These are phyloP conservation scores for Haplosporangium sp. DNA, from an alignment of 371 early-diverging fungal genomes.

Conservation along the genomic window DNA sequence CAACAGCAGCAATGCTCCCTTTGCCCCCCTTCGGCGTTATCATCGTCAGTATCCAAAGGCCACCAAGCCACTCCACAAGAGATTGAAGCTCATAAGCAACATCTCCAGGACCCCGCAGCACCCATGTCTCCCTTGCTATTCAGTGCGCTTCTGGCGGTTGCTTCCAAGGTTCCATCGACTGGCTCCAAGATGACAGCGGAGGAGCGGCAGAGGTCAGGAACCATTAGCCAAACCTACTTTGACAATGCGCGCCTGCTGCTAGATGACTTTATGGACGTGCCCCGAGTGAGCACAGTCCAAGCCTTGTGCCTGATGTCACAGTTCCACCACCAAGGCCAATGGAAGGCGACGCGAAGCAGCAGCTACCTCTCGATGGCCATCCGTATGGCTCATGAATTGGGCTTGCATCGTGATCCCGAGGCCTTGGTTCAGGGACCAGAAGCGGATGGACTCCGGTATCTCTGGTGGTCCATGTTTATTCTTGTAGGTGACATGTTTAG, in stretches of 20 bases:
- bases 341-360: constrained; percentile 70
- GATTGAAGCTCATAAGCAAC: constrained; percentile 35
- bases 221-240: constrained; percentile 55
- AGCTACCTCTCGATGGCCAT: constrained; percentile 80
- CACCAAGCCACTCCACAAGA: constrained; percentile 15
- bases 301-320: constrained; percentile 77
- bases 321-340: constrained; percentile 71
- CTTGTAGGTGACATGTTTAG: constrained; percentile 25
- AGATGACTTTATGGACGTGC: constrained; percentile 75
- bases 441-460: constrained; percentile 44
- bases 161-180: constrained; percentile 49
- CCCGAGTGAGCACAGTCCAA: constrained; percentile 75
- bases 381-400: constrained; percentile 81
- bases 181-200: constrained; percentile 18
- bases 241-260: constrained; percentile 67
- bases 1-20: constrained; percentile 28
- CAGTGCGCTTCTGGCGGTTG: constrained; percentile 76
- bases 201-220: constrained; percentile 2
- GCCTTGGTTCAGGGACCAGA: constrained; percentile 30
- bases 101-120: constrained; percentile 30
- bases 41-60: not conserved
- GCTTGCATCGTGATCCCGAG: constrained; percentile 63
- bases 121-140: constrained; percentile 66
- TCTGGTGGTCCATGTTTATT: constrained; percentile 56
- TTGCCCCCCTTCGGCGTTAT: constrained; percentile 21